Base-by-base conservation (phyloP, 306 rosid genomes). In the Cajanus cajan region DNA sequence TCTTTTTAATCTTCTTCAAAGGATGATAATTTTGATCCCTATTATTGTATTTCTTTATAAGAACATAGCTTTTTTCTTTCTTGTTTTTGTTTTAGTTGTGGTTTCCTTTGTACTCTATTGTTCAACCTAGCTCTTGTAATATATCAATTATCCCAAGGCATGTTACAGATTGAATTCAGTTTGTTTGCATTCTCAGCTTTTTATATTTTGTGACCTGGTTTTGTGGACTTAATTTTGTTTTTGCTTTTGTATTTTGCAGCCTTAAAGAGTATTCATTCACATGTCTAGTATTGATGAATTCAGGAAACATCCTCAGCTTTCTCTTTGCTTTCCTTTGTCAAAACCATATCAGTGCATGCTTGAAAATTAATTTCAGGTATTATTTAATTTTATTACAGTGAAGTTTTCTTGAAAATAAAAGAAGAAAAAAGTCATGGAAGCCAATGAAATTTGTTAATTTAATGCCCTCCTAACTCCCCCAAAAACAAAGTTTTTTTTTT, bases 271-370 rank as follows among this genome's bases (percentile, higher is more conserved):
- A n/a, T n/a, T 92, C 82, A 88, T 95, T 71, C 87, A 83, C 40
- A 89, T 86, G 31, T 95, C 98, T 81, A 92, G 95, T 83, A 82
- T 95, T 79, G 98, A 97, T 71, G 97, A 95, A 85, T 95, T 88
- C 41, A 80, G 84, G 84, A 92, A 76, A 77, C 96, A 98, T 61
- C 97, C 92, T 82, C 93, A 90, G 69, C 97, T 95, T 88, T n/a
- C 91, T 95, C 28, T 92, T 86, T 81, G 91, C 98, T 47, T 95
- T 95, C 87, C 89, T 95, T 71, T 87, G 97, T 66, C 98, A 95
- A 80, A 88, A 88, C 68, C 67, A 83, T 71, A 78, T 71, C 14
- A 82, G 91, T 51, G 64, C 82, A 55, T 51, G 83, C 50, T 51
- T 95, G 72, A 78, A 82, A 44, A 58, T 57, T 61, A 69, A 80